Evolutionary conservation across 371 early-diverging fungal species (phyloP).

Genomic region (Mucor velutinosus): DNA sequence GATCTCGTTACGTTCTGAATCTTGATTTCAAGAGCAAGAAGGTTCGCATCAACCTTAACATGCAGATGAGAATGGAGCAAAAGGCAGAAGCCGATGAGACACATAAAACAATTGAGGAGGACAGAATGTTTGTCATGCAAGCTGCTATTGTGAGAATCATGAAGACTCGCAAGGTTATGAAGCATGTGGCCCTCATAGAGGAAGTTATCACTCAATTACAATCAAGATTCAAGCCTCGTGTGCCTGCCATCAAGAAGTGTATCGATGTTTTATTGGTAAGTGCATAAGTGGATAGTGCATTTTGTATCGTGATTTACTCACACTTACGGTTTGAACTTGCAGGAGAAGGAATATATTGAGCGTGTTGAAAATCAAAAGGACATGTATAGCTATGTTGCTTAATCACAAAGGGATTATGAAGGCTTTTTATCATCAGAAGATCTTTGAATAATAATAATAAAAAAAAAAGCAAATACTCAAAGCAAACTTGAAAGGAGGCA

Average conservation of each 20-base stretch:
- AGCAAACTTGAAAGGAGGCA: too few relatives aligned
- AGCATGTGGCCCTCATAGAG: conserved; percentile 82
- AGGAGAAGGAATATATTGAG: conserved; percentile 94
- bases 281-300: neutral
- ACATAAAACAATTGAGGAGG: conserved; percentile 86
- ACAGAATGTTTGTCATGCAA: conserved; percentile 90
- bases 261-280: conserved; percentile 86
- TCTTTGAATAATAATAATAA: neutral
- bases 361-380: conserved; percentile 85
- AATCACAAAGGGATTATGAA: neutral
- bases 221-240: conserved; percentile 89
- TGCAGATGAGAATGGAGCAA: conserved; percentile 81
- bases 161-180: conserved; percentile 95
- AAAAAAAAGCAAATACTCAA: neutral
- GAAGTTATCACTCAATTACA: conserved; percentile 90
- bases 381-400: conserved; percentile 88
- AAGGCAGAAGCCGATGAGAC: conserved; percentile 89
- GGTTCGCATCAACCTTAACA: conserved; percentile 82
- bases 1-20: conserved; percentile 74
- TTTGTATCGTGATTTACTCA: neutral
- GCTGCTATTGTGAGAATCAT: conserved; percentile 95
- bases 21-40: conserved; percentile 89
- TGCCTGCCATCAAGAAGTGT: conserved; percentile 93
- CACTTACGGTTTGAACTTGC: neutral
- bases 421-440: neutral